A percentile compares a stretch with the other conserved stretches of the same genome.
These are phyloP conservation scores for Starmerella vaccinii DNA, from an alignment of 805 yeast genomes.

Conservation along the genomic window DNA sequence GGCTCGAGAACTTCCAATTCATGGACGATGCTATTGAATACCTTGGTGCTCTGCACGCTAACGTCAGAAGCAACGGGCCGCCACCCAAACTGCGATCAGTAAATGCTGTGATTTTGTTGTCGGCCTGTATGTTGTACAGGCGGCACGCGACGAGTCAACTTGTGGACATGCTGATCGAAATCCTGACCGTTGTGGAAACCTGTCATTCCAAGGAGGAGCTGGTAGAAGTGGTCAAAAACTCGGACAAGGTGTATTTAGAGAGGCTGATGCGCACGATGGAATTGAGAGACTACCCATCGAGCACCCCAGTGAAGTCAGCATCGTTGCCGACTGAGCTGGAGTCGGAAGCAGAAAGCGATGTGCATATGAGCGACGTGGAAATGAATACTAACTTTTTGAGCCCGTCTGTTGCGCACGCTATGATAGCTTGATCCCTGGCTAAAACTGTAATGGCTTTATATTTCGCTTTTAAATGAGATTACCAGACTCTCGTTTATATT, in stretches of 20 bases:
- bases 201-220: conserved; percentile 13
- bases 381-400: background rate
- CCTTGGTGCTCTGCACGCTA: conserved; percentile 16
- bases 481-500: background rate
- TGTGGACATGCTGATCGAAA: conserved; percentile 19
- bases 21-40: conserved; percentile 25
- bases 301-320: background rate
- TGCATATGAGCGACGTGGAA: conserved; percentile 1
- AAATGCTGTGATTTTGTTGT: conserved; percentile 18
- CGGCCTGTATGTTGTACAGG: conserved; percentile 23
- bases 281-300: background rate
- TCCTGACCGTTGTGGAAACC: conserved; percentile 22
- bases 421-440: background rate
- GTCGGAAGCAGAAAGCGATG: background rate
- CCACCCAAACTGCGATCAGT: conserved; percentile 11
- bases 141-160: conserved; percentile 20
- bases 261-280: background rate
- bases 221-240: conserved; percentile 13
- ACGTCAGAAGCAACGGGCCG: conserved; percentile 5
- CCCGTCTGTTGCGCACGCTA: background rate
- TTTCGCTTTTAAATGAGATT: too few species aligned
- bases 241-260: conserved; percentile 10
- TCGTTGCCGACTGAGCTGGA: background rate
- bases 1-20: conserved; percentile 20
- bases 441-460: background rate